phyloP scores from a whole-genome alignment of 1,139 yeast genomes.

The Geotrichum reessii region DNA sequence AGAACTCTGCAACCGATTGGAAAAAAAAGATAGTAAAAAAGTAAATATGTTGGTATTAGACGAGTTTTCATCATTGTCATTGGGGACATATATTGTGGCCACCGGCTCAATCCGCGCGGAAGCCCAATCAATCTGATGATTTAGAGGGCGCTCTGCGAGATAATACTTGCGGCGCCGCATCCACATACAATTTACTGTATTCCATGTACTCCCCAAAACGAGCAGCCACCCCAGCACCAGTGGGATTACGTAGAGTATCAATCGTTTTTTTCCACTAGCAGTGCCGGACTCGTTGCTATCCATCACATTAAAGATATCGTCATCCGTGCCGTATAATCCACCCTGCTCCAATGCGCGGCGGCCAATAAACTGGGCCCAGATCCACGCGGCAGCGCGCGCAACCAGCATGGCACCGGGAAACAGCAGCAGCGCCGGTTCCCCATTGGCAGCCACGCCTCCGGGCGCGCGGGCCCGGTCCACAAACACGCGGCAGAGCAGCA shows the following conservation, averaged over 20 bases:
- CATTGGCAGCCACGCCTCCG: neutral
- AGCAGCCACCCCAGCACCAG: neutral
- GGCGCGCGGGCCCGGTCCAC: constrained; percentile 11
- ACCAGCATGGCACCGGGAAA: neutral
- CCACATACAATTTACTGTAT: neutral
- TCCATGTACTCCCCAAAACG: constrained; percentile 24
- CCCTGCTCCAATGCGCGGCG: neutral
- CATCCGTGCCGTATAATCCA: neutral
- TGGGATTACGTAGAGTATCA: neutral
- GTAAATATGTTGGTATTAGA: no score
- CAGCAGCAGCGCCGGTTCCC: no score
- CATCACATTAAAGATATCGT: constrained; percentile 5
- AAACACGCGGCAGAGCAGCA: constrained; percentile 25
- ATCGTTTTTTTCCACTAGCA: neutral
- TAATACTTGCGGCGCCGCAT: constrained; percentile 37
- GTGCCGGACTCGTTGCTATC: no score
- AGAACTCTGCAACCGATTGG: neutral
- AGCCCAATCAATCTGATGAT: constrained; percentile 38
- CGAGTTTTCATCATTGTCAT: constrained; percentile 12
- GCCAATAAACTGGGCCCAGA: neutral
- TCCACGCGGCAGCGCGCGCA: neutral
- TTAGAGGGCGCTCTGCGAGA: constrained; percentile 37
- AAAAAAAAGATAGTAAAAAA: no score
- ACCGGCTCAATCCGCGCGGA: constrained; percentile 34
- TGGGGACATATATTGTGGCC: constrained; percentile 1